phyloP scores from a whole-genome alignment of 2,329 filamentous ascomycete genomes.

The Pyrenophora seminiperda region DNA sequence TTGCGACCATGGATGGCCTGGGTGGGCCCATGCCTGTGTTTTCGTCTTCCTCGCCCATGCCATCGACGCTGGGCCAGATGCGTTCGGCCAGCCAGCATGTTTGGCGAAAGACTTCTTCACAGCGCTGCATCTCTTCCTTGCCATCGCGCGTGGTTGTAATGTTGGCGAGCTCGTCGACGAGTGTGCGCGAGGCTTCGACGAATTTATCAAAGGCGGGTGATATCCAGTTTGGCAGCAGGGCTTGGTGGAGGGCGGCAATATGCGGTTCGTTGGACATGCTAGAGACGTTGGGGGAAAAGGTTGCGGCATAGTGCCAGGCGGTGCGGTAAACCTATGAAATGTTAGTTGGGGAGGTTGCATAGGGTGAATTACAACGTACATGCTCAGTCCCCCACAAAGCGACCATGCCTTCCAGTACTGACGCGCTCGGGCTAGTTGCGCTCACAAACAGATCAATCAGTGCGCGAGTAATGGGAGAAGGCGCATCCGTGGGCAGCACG shows the following conservation, averaged over 20 bases:
- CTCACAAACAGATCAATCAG: conserved; percentile 65
- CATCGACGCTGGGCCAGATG: conserved; percentile 57
- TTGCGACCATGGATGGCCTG: conserved; percentile 23
- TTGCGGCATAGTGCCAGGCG: conserved; percentile 56
- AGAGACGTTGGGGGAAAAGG: conserved; percentile 49
- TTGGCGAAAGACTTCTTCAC: conserved; percentile 55
- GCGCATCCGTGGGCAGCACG: conserved; percentile 52
- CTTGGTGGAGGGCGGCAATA: conserved; percentile 56
- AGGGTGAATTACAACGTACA: conserved; percentile 37
- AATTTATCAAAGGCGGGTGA: conserved; percentile 57
- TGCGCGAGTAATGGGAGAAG: conserved; percentile 57
- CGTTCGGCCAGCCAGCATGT: conserved; percentile 56
- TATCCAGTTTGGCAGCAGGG: conserved; percentile 58
- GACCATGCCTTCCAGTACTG: conserved; percentile 69
- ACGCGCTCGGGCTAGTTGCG: conserved; percentile 57
- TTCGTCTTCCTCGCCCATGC: conserved; percentile 55
- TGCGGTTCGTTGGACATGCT: conserved; percentile 50
- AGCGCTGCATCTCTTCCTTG: conserved; percentile 54
- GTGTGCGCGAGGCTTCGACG: conserved; percentile 54
- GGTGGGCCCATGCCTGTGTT: conserved; percentile 28
- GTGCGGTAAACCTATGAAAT: conserved; percentile 50
- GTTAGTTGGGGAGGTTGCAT: conserved; percentile 10
- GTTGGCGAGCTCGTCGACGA: conserved; percentile 58
- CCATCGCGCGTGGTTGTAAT: conserved; percentile 54
- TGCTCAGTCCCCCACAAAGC: conserved; percentile 80